Conservation (phyloP, 176 grass and related monocot genomes). For the Oropetium thomaeum region DNA sequence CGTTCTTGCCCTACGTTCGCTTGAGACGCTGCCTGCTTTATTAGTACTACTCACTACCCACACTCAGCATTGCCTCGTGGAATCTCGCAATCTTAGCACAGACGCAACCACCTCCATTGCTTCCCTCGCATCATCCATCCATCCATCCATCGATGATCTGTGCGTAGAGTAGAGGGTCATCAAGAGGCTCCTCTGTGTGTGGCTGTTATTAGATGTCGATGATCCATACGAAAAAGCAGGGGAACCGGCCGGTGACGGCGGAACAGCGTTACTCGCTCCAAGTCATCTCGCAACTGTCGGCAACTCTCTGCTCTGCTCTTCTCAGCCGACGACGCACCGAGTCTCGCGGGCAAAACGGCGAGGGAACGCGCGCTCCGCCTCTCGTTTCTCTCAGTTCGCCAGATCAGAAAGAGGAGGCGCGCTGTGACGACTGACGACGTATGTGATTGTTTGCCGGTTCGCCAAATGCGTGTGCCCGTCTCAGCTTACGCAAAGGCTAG, state of each 20-base stretch:
- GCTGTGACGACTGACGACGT: neutral
- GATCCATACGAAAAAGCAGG: neutral
- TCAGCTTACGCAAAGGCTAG: no score
- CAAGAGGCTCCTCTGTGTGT: neutral
- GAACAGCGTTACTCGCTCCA: constrained; percentile 6
- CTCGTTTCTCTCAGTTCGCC: neutral
- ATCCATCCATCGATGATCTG: neutral
- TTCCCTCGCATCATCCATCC: no score
- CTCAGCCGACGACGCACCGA: neutral
- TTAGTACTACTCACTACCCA: constrained; percentile 20
- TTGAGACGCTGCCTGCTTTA: constrained; percentile 1
- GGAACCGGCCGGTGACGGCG: neutral
- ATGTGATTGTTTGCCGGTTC: neutral
- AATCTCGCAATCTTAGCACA: constrained; percentile 14
- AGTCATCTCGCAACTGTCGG: constrained; percentile 32
- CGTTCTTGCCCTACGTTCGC: neutral
- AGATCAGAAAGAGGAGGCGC: no score
- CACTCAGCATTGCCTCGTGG: neutral
- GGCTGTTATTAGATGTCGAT: neutral
- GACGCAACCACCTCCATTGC: constrained; percentile 11
- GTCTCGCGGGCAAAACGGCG: neutral
- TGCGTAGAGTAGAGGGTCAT: neutral
- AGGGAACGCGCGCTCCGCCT: neutral
- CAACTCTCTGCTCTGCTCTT: constrained; percentile 15
- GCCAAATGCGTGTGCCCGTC: neutral